phyloP scores from a whole-genome alignment of 2,329 filamentous ascomycete genomes.

The Microsporum ferrugineum region DNA sequence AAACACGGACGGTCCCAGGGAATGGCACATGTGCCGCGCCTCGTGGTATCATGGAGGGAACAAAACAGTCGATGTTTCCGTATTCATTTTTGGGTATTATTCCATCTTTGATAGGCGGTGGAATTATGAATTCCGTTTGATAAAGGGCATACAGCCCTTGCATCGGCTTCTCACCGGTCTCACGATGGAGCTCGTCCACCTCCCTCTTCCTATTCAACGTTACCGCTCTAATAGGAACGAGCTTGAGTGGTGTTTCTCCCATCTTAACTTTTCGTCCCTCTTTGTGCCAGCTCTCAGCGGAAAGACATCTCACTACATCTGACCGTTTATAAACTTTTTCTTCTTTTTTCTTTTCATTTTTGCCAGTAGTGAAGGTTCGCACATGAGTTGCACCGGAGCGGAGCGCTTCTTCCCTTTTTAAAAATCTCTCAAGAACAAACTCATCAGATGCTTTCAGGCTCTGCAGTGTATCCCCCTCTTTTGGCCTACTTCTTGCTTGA shows the following conservation, averaged over 20 bases:
- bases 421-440: constrained; percentile 71
- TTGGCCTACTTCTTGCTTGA: constrained; percentile 61
- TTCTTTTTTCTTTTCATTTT: constrained; percentile 59
- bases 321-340: constrained; percentile 70
- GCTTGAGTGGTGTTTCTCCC: constrained; percentile 67
- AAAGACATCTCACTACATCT: constrained; percentile 77
- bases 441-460: constrained; percentile 80
- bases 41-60: constrained; percentile 77
- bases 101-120: constrained; percentile 70
- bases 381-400: constrained; percentile 56
- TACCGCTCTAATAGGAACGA: constrained; percentile 80
- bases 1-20: constrained; percentile 64
- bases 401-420: constrained; percentile 86
- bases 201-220: constrained; percentile 79
- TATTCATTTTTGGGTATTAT: constrained; percentile 88
- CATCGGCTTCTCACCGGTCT: constrained; percentile 68
- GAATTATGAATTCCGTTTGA: constrained; percentile 94
- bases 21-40: constrained; percentile 78
- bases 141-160: constrained; percentile 74
- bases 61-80: constrained; percentile 94
- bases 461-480: constrained; percentile 70
- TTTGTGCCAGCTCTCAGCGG: constrained; percentile 94
- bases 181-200: constrained; percentile 70
- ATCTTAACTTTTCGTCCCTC: constrained; percentile 67
- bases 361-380: constrained; percentile 63